These are phyloP conservation scores for Penicillium verhagenii DNA, from an alignment of 495 filamentous ascomycete species.

Conservation along the genomic window DNA sequence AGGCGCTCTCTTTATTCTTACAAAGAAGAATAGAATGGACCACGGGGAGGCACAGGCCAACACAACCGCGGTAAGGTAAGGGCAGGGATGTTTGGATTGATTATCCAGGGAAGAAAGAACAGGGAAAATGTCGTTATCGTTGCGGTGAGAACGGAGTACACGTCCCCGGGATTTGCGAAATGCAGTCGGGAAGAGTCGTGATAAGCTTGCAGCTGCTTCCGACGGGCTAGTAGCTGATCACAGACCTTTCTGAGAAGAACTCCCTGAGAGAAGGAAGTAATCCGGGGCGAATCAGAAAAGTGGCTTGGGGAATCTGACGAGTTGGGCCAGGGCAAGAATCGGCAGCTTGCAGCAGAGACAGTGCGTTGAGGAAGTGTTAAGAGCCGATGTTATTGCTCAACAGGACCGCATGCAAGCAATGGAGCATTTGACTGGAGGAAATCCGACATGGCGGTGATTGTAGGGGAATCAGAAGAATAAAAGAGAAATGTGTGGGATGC, in stretches of 20 bases:
- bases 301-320: neutral
- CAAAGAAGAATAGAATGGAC: slow-evolving; percentile 11
- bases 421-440: slow-evolving; percentile 29
- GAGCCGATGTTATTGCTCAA: slow-evolving; percentile 23
- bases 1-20: slow-evolving; percentile 2
- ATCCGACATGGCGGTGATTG: slow-evolving; percentile 5
- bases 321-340: slow-evolving; percentile 10
- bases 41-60: slow-evolving; percentile 16
- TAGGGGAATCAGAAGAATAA: neutral
- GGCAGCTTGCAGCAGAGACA: slow-evolving; percentile 14
- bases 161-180: slow-evolving; percentile 7
- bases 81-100: no score
- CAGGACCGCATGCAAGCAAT: slow-evolving; percentile 23
- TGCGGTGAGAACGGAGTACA: slow-evolving; percentile 25
- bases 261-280: neutral
- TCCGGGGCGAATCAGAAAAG: slow-evolving; percentile 21
- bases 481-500: neutral
- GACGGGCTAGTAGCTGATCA: neutral
- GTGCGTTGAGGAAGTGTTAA: slow-evolving; percentile 8
- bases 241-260: slow-evolving; percentile 1
- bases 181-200: slow-evolving; percentile 16
- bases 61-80: slow-evolving; percentile 13
- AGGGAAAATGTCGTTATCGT: slow-evolving; percentile 21
- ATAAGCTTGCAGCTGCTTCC: slow-evolving; percentile 25
- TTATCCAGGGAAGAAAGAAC: slow-evolving; percentile 9